phyloP scores from a whole-genome alignment of 768 basidiomycete species.

The Auriscalpium microsporum region DNA sequence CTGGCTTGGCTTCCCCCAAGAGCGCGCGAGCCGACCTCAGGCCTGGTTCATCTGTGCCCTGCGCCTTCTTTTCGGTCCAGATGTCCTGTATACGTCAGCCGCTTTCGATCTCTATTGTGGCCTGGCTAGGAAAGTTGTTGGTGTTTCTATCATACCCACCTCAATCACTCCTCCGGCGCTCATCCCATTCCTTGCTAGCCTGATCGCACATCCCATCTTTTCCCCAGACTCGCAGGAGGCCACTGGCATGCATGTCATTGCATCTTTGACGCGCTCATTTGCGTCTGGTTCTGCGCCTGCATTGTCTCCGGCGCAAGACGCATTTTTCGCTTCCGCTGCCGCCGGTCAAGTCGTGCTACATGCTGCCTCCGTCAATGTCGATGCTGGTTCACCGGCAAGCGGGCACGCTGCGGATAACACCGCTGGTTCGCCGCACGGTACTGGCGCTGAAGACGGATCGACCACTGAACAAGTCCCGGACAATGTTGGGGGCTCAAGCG shows the following conservation, averaged over 20 bases:
- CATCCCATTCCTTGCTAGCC: background rate
- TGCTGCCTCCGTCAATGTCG: no score
- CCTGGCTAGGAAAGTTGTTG: background rate
- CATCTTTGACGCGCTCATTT: background rate
- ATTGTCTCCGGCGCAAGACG: no score
- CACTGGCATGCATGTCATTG: background rate
- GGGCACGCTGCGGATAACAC: no score
- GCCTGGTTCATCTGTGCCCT: background rate
- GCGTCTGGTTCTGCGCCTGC: background rate
- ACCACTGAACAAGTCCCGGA: no score
- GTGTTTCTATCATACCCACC: background rate
- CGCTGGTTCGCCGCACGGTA: no score
- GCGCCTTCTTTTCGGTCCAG: background rate
- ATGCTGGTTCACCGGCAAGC: no score
- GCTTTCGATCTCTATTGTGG: background rate
- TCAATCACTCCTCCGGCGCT: background rate
- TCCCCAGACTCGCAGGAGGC: background rate
- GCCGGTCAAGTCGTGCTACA: no score
- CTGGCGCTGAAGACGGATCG: no score
- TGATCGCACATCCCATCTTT: background rate
- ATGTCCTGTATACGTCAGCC: background rate
- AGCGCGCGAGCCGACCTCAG: background rate
- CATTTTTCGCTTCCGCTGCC: no score
- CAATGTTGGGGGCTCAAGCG: no score
- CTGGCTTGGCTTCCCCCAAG: background rate